Evolutionary conservation across 148 eudicot species (phyloP), one percentile per base, ranked within the genome.

Genomic region (Pouteria glomerata): DNA sequence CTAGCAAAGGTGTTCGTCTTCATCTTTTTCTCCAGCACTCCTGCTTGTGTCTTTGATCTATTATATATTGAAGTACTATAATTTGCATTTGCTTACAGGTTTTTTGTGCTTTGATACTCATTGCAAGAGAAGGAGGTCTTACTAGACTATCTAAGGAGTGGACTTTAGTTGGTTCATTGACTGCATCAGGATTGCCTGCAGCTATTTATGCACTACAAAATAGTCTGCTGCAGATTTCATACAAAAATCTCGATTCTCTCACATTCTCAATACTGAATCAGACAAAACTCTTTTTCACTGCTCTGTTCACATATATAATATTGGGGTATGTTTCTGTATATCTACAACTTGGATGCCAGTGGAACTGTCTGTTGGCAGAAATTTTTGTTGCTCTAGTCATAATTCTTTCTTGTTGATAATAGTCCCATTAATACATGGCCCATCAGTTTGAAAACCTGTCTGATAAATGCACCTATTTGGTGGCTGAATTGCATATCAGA

Each of bases 221-320:
- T 76, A 95, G 97, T 74, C 83, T 95, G 82, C 84, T 91, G 77
- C 99, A 95, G 88, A 95, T 95, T 61, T 85, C 98, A n/a, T 95
- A 95, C 79, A 86, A 66, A 82, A 95, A 91, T 81, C 93, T 95
- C 30, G 99, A 91, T 79, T 91, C 97, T 4, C 94, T 95, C 77
- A 95, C 99, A 37, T 95, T 95, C 73, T 88, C 96, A 64, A 95
- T 95, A 74, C 82, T 95, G 88, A 95, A 95, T 67, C 99, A 95
- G 89, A 95, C 97, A 50, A 95, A 91, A 69, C 83, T 95, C 61
- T 64, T 95, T 42, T 91, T 91, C 79, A 91, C 99, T 44, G 99
- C 98, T 18, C 82, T 95, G 78, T 95, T 95, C 70, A 88, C 91
- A 30, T 95, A 73, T 74, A 82, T 95, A 34, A 85, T 95, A 62